Evolutionary conservation across 441 rosid genomes (phyloP).

Genomic region (Omphalea diandra): DNA sequence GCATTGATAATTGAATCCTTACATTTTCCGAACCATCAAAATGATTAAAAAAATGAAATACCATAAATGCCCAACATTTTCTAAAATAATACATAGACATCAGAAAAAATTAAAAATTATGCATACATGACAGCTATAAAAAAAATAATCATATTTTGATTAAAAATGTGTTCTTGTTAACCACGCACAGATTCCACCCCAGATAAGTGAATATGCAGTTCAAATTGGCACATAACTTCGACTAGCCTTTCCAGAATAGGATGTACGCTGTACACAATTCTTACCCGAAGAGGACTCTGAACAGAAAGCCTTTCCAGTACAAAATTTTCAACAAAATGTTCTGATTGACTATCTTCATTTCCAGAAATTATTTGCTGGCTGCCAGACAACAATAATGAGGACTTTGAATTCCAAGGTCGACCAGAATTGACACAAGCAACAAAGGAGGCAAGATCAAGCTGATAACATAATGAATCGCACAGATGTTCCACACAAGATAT

Average conservation of each 20-base stretch:
- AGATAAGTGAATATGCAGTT: conserved; percentile 11
- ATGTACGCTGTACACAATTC: conserved; percentile 17
- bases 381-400: conserved; percentile 67
- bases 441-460: conserved; percentile 85
- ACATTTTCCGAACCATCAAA: conserved; percentile 15
- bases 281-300: conserved; percentile 96
- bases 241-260: background rate
- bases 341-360: conserved; percentile 51
- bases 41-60: background rate
- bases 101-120: background rate
- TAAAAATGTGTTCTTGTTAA: background rate
- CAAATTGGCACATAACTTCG: background rate
- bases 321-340: conserved; percentile 90
- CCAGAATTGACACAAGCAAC: conserved; percentile 91
- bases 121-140: background rate
- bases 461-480: conserved; percentile 82
- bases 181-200: background rate
- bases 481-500: conserved; percentile 84
- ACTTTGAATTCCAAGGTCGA: conserved; percentile 70
- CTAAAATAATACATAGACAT: background rate
- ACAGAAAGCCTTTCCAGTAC: conserved; percentile 95
- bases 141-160: background rate
- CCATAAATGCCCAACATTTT: background rate
- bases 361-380: conserved; percentile 40
- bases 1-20: background rate